These are phyloP conservation scores for Periglandula ipomoeae DNA, from an alignment of 2,329 filamentous ascomycete species.

Conservation along the genomic window DNA sequence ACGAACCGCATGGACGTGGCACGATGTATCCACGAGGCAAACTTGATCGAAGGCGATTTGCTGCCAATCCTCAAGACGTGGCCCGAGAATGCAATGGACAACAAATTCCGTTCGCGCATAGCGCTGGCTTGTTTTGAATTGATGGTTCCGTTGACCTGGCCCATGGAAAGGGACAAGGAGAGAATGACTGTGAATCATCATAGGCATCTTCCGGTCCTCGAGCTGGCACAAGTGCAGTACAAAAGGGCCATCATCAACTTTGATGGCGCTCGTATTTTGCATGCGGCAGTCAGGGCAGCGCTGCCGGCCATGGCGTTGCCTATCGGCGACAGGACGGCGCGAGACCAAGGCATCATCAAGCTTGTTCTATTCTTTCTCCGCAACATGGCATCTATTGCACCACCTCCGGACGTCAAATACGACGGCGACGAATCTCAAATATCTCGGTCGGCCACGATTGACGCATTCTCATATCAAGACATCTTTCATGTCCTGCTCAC, in stretches of 20 bases:
- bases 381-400: conserved; percentile 78
- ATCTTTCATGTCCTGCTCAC: conserved; percentile 80
- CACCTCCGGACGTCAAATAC: conserved; percentile 60
- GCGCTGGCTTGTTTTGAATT: conserved; percentile 83
- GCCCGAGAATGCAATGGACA: conserved; percentile 63
- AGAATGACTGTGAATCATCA: conserved; percentile 90
- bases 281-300: conserved; percentile 70
- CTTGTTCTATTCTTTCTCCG: conserved; percentile 81
- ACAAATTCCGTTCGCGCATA: conserved; percentile 67
- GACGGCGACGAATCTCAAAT: conserved; percentile 88
- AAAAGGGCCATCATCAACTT: conserved; percentile 83
- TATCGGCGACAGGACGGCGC: conserved; percentile 61
- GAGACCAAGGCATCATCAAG: conserved; percentile 89
- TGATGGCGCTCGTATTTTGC: conserved; percentile 66
- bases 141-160: conserved; percentile 89
- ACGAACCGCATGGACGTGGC: conserved; percentile 91
- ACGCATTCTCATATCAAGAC: conserved; percentile 84
- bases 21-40: conserved; percentile 82
- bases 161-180: conserved; percentile 67
- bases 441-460: conserved; percentile 78
- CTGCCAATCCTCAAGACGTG: conserved; percentile 80
- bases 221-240: conserved; percentile 80
- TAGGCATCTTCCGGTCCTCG: conserved; percentile 80
- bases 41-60: conserved; percentile 82
- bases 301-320: conserved; percentile 78